Evolutionary conservation across 345 rosid genomes (phyloP).

Genomic region (Abelmoschus esculentus): DNA sequence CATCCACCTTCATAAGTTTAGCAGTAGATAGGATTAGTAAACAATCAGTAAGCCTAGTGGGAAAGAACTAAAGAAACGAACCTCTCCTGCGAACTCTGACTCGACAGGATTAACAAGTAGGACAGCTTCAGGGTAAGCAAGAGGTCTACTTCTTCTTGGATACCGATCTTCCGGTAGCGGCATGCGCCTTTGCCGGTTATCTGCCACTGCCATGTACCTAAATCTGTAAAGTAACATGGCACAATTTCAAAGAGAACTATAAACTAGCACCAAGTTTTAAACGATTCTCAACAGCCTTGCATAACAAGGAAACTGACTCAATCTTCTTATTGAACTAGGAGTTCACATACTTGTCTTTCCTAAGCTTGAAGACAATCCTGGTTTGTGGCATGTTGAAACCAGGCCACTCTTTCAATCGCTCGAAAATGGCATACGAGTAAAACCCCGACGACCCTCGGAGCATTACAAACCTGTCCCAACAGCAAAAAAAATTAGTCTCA

Average conservation of each 20-base stretch:
- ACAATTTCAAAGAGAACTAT: background rate
- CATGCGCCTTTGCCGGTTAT: constrained; percentile 69
- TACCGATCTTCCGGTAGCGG: constrained; percentile 69
- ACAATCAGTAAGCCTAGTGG: background rate
- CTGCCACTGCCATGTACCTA: constrained; percentile 66
- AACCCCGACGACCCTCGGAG: constrained; percentile 64
- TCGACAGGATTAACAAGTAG: constrained; percentile 67
- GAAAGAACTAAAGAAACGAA: constrained; percentile 2
- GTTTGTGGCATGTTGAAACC: constrained; percentile 79
- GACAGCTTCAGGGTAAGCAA: constrained; percentile 78
- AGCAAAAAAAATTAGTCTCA: background rate
- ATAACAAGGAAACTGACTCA: background rate
- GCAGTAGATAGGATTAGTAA: background rate
- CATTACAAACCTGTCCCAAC: constrained; percentile 54
- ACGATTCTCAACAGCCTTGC: no score
- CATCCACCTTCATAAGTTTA: constrained; percentile 59
- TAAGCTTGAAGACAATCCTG: constrained; percentile 72
- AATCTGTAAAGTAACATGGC: constrained; percentile 32
- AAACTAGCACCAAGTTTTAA: background rate
- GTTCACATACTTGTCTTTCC: constrained; percentile 59
- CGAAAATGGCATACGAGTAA: constrained; percentile 71
- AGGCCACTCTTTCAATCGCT: constrained; percentile 72
- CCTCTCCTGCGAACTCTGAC: constrained; percentile 79
- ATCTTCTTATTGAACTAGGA: background rate
- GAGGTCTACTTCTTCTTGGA: constrained; percentile 37